phyloP scores from a whole-genome alignment of 2,329 filamentous ascomycete species.

The Colletotrichum agaves region DNA sequence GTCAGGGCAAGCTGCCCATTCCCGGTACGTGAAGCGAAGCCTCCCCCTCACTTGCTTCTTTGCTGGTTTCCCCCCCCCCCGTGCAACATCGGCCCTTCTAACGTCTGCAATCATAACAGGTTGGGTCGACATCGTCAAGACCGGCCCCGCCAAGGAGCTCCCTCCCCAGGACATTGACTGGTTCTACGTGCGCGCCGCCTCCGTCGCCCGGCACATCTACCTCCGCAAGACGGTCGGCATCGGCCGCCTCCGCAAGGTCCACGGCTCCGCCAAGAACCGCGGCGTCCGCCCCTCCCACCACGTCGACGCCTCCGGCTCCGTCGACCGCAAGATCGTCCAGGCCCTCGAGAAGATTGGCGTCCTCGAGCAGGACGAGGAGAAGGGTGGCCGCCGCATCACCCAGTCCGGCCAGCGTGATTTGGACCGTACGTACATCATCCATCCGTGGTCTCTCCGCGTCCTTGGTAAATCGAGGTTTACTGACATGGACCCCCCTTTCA shows the following conservation, averaged over 20 bases:
- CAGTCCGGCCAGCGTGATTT: constrained; percentile 98
- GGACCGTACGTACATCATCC: constrained; percentile 78
- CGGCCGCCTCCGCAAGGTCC: constrained; percentile 94
- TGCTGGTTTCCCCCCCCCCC: no score
- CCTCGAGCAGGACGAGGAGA: constrained; percentile 96
- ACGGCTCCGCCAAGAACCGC: constrained; percentile 98
- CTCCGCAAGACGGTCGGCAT: constrained; percentile 99
- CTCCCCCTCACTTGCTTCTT: no score
- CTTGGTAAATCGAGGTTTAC: not conserved
- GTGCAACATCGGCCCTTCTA: no score
- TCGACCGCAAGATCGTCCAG: constrained; percentile 98
- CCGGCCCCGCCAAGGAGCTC: constrained; percentile 94
- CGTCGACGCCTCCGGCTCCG: constrained; percentile 92
- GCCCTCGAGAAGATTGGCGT: constrained; percentile 99
- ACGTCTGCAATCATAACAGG: constrained; percentile 58
- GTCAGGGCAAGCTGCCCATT: constrained; percentile 91
- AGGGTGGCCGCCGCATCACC: constrained; percentile 98
- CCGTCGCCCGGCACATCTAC: constrained; percentile 98
- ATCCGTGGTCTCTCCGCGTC: not conserved
- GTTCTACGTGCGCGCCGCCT: constrained; percentile 91
- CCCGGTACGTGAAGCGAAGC: constrained; percentile 71
- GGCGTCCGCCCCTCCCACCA: constrained; percentile 91
- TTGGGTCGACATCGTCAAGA: constrained; percentile 99
- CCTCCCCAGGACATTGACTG: constrained; percentile 98
- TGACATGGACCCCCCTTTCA: constrained; percentile 41